Percentiles rank a stretch among this genome's conserved stretches.
Conservation (phyloP, 352 stramenopile species). For the Aphanomyces invadans region DNA sequence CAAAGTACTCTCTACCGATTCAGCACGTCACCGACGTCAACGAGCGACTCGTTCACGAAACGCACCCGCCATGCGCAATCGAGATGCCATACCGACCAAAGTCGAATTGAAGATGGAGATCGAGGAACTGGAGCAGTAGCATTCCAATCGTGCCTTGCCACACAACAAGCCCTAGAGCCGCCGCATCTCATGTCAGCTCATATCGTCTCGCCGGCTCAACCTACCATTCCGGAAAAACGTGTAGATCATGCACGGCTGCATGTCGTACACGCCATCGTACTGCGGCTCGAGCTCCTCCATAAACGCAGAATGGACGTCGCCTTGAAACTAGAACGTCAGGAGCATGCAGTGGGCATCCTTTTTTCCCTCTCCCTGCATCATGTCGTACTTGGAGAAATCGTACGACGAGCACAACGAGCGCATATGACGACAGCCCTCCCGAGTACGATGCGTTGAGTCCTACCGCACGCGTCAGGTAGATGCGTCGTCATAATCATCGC, state of each 20-base stretch:
- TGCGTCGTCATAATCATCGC: too few relatives aligned
- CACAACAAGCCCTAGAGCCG: conserved; percentile 30
- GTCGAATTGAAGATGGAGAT: conserved; percentile 81
- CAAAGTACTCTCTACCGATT: conserved; percentile 55
- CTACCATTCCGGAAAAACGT: conserved; percentile 51
- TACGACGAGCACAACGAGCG: conserved; percentile 91
- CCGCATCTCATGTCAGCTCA: not conserved
- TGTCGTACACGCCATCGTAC: not conserved
- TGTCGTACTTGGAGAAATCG: conserved; percentile 84
- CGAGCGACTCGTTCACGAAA: not conserved
- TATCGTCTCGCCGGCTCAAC: not conserved
- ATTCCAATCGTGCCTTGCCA: conserved; percentile 70
- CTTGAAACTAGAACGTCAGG: not conserved
- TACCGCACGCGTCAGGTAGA: conserved; percentile 20
- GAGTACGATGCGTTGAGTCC: conserved; percentile 92
- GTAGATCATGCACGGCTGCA: conserved; percentile 40
- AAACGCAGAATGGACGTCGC: conserved; percentile 1
- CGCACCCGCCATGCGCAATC: conserved; percentile 60
- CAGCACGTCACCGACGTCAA: too few relatives aligned
- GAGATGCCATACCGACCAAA: conserved; percentile 74
- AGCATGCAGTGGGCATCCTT: not conserved
- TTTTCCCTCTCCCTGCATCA: not conserved
- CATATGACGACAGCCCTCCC: conserved; percentile 93
- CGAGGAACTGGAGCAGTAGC: conserved; percentile 66
- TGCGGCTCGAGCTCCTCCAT: not conserved